Evolutionary conservation across 768 basidiomycete species (phyloP).

Genomic region (Phanerochaete carnosa): DNA sequence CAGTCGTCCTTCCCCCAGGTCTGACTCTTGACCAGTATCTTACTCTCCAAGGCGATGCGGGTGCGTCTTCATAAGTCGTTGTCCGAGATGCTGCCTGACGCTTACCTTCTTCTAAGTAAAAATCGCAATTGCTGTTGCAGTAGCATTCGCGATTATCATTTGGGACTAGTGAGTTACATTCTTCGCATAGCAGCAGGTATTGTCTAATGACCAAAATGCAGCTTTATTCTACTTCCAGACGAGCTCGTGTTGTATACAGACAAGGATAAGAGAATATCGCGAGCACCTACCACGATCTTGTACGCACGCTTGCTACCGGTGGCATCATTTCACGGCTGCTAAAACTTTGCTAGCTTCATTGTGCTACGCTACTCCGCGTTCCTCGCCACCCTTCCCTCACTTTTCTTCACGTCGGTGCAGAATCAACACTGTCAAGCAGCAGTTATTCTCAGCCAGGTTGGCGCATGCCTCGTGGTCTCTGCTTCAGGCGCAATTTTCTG

Average conservation of each 20-base stretch:
- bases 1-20: neutral
- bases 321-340: no score
- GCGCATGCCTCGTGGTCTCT: constrained; percentile 27
- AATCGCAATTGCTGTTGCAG: constrained; percentile 4
- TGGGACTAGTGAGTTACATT: constrained; percentile 9
- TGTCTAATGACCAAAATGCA: neutral
- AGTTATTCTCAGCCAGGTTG: constrained; percentile 28
- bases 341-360: constrained; percentile 2
- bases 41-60: neutral
- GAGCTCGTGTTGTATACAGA: constrained; percentile 6
- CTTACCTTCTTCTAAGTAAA: neutral
- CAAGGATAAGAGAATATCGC: neutral
- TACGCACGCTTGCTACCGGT: neutral
- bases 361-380: constrained; percentile 8
- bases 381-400: constrained; percentile 9
- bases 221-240: neutral
- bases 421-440: constrained; percentile 29
- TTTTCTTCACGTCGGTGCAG: constrained; percentile 15
- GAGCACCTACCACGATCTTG: constrained; percentile 4
- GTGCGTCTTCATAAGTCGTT: neutral
- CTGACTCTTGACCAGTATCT: constrained; percentile 3
- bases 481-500: constrained; percentile 32
- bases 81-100: neutral
- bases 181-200: no score
- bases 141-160: neutral